Base-by-base conservation (phyloP, 169 alveolate genomes). In the Cryptosporidium meleagridis region DNA sequence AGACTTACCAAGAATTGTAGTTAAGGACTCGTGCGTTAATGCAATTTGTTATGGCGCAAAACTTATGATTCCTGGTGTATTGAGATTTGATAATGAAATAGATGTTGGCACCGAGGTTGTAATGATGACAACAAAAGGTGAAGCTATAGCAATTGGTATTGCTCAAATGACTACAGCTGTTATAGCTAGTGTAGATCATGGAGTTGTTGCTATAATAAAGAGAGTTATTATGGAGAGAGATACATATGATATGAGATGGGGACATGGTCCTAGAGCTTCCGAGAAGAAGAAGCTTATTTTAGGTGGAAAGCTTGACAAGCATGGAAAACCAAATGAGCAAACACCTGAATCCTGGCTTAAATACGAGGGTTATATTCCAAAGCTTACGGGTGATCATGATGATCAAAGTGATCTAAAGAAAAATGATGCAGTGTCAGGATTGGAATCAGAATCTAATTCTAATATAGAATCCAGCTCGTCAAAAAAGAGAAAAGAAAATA, bases 31-130 rank as follows among this genome's bases (percentile, higher is more conserved):
- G 44, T 97, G 99, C 44, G 99, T 98, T 53, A 99, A 99, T 94
- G 99, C 99, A 45, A 96, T 99, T 75, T 98, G 99, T 94, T 98
- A 98, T 91, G 99, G 99, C 16, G 99, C 99, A 52, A 97, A 98
- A 91, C 95, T 99, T 51, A 99, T 98, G 98, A 96, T 99, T 23
- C 99, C 99, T 10, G 99, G 99, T 48, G 99, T 99, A 21, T 94
- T 99, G 84, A 96, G 99, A 85, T 99, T 97, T 93, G 99, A 98
- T 92, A 96, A 94, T 86, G 95, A 94, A 75, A 98, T 99, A 61
- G 99, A 99, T 92, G 94, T 97, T 41, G 98, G 98, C 67, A 94
- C 96, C 65, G 99, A 97, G 92, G 95, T 98, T 53, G 99, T 99
- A 41, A 91, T 99, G 87, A 98, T 99, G 95, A 97, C 99, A 41